These are phyloP conservation scores for Forsythia suspensa DNA, from an alignment of 257 asterid genomes.

Conservation along the genomic window DNA sequence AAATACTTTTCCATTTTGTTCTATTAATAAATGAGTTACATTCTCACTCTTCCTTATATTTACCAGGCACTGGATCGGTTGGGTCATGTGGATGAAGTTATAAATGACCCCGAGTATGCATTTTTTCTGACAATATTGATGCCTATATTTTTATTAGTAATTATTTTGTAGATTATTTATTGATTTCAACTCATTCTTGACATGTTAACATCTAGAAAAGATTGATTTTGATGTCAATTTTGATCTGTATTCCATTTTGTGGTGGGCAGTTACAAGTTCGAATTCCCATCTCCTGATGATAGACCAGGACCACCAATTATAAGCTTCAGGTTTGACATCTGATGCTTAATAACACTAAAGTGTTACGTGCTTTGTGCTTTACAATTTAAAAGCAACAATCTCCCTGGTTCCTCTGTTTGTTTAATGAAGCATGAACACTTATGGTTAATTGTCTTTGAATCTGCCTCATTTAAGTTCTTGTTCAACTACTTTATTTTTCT, in stretches of 20 bases:
- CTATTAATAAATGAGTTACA: not conserved
- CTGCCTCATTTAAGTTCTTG: not conserved
- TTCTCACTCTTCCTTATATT: slow-evolving; percentile 20
- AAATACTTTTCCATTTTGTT: not conserved
- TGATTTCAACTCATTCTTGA: slow-evolving; percentile 14
- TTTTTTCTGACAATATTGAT: slow-evolving; percentile 13
- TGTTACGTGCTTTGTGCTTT: slow-evolving; percentile 13
- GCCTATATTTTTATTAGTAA: not conserved
- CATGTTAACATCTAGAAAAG: slow-evolving; percentile 14
- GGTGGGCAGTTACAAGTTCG: slow-evolving; percentile 87
- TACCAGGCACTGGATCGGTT: slow-evolving; percentile 89
- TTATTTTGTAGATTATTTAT: slow-evolving; percentile 10
- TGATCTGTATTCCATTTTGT: slow-evolving; percentile 18
- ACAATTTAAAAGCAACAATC: not conserved
- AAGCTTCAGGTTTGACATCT: slow-evolving; percentile 81
- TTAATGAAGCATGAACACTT: not conserved
- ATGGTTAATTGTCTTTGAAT: not conserved
- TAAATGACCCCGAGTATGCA: slow-evolving; percentile 94
- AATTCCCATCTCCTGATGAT: slow-evolving; percentile 98
- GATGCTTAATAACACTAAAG: slow-evolving; percentile 11
- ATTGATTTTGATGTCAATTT: slow-evolving; percentile 6
- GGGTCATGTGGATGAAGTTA: slow-evolving; percentile 82
- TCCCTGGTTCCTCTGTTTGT: slow-evolving; percentile 12
- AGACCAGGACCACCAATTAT: slow-evolving; percentile 97
- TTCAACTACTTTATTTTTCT: not conserved